Evolutionary conservation across 257 asterid genomes (phyloP), one percentile per base, ranked within the genome.

Genomic region (Nicotiana attenuata): DNA sequence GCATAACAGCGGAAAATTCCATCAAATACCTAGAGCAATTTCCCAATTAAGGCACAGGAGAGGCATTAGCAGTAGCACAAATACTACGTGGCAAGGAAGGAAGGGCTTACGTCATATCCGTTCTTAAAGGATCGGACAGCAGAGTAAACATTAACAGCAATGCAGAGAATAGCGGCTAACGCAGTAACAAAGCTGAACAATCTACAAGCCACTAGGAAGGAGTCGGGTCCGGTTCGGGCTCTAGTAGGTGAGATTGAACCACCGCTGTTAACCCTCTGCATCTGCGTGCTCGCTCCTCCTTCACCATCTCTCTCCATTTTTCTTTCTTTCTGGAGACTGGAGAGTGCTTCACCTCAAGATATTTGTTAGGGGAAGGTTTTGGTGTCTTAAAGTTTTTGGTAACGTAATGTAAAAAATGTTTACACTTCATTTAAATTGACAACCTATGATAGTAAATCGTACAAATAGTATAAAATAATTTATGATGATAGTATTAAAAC

Each of bases 1-100:
- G 98, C 97, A 65, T 94, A 96, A 83, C 98, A 96, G 85, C 99
- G 96, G 87, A 94, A 94, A 80, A 96, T 93, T 60, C 99, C 99
- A 90, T 92, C 98, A 83, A 96, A 96, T 85, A 92, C 87, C 97
- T 92, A 56, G 66, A 33, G 24, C 35, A 38, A 4, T 26, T 1
- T 45, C 60, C 59, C 28, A 26, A 26, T 26, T 26, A 26, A 26
- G 28, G 28, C 28, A 26, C 28, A 26, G 28, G 28, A 26, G 28
- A 26, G 28, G 28, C 28, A 26, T 26, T 26, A 26, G 28, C 28
- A 26, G 28, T 26, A 26, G 28, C 28, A 26, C 28, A 29, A 29
- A 29, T 29, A 29, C 31, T 29, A 29, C 31, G 31, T 29, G 31
- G 31, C 31, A 29, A 29, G 31, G 31, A 29, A 29, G 64, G 75